Percentiles rank a stretch among this genome's conserved stretches.
Evolutionary conservation across 441 rosid genomes (phyloP).

Genomic region (Populus hybrid): DNA sequence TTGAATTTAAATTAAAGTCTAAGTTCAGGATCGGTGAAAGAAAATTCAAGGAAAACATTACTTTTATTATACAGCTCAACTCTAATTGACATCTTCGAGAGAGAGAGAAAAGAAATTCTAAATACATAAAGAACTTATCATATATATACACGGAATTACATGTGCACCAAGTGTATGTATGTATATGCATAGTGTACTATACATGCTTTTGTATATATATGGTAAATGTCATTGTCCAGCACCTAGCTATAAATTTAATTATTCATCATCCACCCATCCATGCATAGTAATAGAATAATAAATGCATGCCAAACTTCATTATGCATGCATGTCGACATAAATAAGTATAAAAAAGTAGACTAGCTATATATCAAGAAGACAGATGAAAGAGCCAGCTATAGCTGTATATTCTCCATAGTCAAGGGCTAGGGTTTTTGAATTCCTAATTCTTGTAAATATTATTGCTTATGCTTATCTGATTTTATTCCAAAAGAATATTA

Average conservation of each 20-base stretch:
- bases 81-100: too few relatives aligned
- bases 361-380: not conserved
- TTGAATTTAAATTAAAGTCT: not conserved
- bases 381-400: not conserved
- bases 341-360: not conserved
- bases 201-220: not conserved
- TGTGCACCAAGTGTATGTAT: not conserved
- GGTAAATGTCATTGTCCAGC: not conserved
- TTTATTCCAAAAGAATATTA: constrained; percentile 13
- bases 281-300: not conserved
- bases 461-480: constrained; percentile 12
- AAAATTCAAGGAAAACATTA: not conserved
- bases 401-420: constrained; percentile 18
- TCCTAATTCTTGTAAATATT: constrained; percentile 14
- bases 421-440: constrained; percentile 33
- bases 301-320: not conserved
- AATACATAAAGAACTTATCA: not conserved
- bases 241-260: not conserved
- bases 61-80: not conserved
- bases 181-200: too few relatives aligned
- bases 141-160: not conserved
- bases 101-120: not conserved
- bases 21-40: not conserved
- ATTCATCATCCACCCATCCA: constrained; percentile 10
- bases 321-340: not conserved